Conservation (phyloP, 2,329 filamentous ascomycete genomes). For the Clonostachys rhizophaga region DNA sequence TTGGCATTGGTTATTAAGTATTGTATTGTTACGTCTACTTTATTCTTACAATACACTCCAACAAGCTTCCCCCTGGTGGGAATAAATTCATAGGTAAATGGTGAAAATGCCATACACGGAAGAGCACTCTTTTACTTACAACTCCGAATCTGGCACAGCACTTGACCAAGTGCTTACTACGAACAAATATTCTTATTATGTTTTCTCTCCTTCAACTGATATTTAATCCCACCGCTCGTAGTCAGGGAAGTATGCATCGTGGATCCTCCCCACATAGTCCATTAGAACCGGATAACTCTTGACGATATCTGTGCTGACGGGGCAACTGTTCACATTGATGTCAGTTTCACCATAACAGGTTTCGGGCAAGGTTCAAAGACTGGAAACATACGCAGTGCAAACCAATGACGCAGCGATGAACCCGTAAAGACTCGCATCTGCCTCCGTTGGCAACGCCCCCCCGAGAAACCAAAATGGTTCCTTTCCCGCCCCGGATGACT, state of each 20-base stretch:
- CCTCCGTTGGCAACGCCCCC: conserved; percentile 47
- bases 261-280: conserved; percentile 53
- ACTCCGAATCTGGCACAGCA: too few relatives aligned
- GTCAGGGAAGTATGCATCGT: conserved; percentile 51
- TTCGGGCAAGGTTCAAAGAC: not conserved
- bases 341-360: not conserved
- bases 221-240: conserved; percentile 33
- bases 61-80: too few relatives aligned
- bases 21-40: too few relatives aligned
- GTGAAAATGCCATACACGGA: too few relatives aligned
- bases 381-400: conserved; percentile 43
- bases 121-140: too few relatives aligned
- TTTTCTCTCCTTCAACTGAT: too few relatives aligned
- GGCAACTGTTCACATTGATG: conserved; percentile 27
- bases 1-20: too few relatives aligned
- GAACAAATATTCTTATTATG: too few relatives aligned
- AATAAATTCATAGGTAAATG: too few relatives aligned
- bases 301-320: conserved; percentile 37
- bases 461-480: conserved; percentile 54
- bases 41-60: too few relatives aligned
- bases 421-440: conserved; percentile 51
- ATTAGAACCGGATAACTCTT: conserved; percentile 39
- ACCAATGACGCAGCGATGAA: conserved; percentile 49
- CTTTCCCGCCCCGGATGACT: not conserved
- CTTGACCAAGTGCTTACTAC: too few relatives aligned